phyloP scores from a whole-genome alignment of 2,329 filamentous ascomycete species.

The Furcasterigmium sp. region DNA sequence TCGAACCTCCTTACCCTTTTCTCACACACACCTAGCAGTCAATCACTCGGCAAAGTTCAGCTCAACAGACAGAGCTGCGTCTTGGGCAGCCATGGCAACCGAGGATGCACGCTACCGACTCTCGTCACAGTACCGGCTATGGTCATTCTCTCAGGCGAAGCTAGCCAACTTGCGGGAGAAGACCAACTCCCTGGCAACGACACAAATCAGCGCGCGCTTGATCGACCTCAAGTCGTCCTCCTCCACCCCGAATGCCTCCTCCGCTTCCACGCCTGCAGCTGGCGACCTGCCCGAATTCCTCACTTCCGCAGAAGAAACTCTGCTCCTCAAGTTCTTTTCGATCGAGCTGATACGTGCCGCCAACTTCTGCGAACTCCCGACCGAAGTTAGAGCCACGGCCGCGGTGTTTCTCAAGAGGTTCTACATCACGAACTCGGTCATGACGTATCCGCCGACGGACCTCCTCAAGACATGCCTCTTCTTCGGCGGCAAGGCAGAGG shows the following conservation, averaged over 20 bases:
- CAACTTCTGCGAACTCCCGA: constrained; percentile 45
- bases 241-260: constrained; percentile 12
- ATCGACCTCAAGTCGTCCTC: constrained; percentile 34
- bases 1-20: background rate
- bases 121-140: constrained; percentile 85
- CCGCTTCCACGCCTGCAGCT: constrained; percentile 10
- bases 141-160: constrained; percentile 79
- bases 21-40: no score
- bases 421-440: constrained; percentile 91
- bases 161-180: constrained; percentile 67
- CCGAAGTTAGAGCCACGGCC: constrained; percentile 56
- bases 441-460: constrained; percentile 90
- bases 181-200: constrained; percentile 70
- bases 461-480: constrained; percentile 89
- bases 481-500: constrained; percentile 90
- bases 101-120: constrained; percentile 90
- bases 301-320: constrained; percentile 75
- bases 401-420: constrained; percentile 90
- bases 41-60: no score
- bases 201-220: constrained; percentile 54
- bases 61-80: no score
- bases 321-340: constrained; percentile 74
- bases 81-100: constrained; percentile 57
- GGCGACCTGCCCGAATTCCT: constrained; percentile 63
- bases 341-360: constrained; percentile 53